These are phyloP conservation scores for Raffaelea ambrosiae DNA, from an alignment of 2,329 filamentous ascomycete species.

Conservation along the genomic window DNA sequence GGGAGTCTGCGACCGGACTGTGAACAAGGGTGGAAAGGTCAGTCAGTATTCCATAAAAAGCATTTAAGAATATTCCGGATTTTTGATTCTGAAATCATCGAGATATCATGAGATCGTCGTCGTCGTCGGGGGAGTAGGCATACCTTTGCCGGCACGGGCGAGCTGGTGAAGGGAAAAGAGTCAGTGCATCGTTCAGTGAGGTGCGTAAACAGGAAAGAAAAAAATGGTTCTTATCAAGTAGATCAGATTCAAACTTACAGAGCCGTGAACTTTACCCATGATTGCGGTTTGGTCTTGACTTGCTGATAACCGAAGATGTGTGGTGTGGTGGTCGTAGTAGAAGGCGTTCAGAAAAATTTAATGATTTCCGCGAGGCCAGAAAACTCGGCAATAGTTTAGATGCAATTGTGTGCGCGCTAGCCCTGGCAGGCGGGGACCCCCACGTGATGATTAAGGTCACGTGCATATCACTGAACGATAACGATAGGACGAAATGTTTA, in stretches of 20 bases:
- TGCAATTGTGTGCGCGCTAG: slow-evolving; percentile 14
- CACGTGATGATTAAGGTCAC: slow-evolving; percentile 5
- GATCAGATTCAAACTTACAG: slow-evolving; percentile 7
- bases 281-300: slow-evolving; percentile 8
- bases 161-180: slow-evolving; percentile 8
- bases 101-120: neutral
- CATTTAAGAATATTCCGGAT: too few species aligned
- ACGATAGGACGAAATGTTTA: too few species aligned
- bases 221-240: neutral
- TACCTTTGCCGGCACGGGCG: slow-evolving; percentile 68
- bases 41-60: too few species aligned
- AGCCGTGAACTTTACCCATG: slow-evolving; percentile 18
- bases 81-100: neutral
- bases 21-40: neutral
- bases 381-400: neutral
- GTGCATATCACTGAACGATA: neutral
- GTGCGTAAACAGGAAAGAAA: neutral
- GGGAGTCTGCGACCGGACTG: slow-evolving; percentile 16
- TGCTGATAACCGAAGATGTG: slow-evolving; percentile 1
- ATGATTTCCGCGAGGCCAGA: neutral
- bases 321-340: neutral
- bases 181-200: slow-evolving; percentile 2
- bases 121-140: slow-evolving; percentile 37
- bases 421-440: slow-evolving; percentile 4
- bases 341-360: neutral